Base-by-base conservation (phyloP, 805 yeast genomes). In the Cyberlindnera meyerae region DNA sequence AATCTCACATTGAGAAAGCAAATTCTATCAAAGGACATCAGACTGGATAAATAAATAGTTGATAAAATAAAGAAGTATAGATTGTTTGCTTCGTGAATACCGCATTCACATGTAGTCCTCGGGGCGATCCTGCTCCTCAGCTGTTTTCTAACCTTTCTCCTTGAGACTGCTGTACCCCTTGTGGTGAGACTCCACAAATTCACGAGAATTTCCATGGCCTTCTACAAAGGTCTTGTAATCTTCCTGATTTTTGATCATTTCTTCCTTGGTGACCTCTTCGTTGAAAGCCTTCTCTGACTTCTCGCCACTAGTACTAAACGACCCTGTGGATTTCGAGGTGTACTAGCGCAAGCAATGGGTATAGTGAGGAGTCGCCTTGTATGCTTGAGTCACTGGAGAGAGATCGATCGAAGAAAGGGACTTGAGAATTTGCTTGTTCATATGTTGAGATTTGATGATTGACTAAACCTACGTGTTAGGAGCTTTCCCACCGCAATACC, bases 71-170 rank as follows among this genome's bases (percentile, higher is more conserved):
- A n/a, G n/a, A n/a, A n/a, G n/a, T n/a, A n/a, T n/a, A n/a, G n/a
- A n/a, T n/a, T n/a, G n/a, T n/a, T n/a, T n/a, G n/a, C n/a, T n/a
- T n/a, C n/a, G n/a, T n/a, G n/a, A n/a, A n/a, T n/a, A n/a, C n/a
- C n/a, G n/a, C 16, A 8, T 17, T 44, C 43, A 52, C 56, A 52
- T 50, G 24, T 28, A 48, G 18, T 52, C 56, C 20, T 52, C 55
- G 1, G 56, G 52, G 13, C 56, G 40, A 3, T 47, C 48, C 37
- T 52, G 56, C 27, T 52, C 54, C 24, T 47, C 47, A 3, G 52
- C 44, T 6, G 38, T 43, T 18, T 34, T 42, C 17, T 35, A 29
- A 11, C 56, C 56, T 34, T 52, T 52, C 6, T 52, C 55, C 26
- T 45, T 41, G 11, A 53, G 26, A 17, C 38, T 36, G 21, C 40